Conservation (phyloP, 2,329 filamentous ascomycete species). For the Xylariaceae sp. region DNA sequence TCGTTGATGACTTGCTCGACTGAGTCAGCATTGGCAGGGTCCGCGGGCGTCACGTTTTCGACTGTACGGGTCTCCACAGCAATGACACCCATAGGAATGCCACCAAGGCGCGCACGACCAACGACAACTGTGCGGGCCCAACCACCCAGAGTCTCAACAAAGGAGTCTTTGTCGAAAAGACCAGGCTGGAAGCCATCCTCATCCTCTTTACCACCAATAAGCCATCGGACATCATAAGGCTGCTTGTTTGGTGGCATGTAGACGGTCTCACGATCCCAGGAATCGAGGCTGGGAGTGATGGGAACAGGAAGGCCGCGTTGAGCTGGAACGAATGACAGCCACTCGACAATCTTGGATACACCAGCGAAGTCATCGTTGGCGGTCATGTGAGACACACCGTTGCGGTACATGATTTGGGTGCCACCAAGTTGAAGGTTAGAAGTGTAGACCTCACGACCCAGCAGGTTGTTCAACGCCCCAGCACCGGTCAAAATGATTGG, state of each 20-base stretch:
- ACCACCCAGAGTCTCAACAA: constrained; percentile 91
- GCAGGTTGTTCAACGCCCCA: constrained; percentile 93
- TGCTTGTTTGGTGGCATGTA: constrained; percentile 81
- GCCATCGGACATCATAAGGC: constrained; percentile 87
- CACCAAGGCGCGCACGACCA: constrained; percentile 90
- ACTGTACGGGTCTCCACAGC: constrained; percentile 92
- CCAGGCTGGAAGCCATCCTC: constrained; percentile 83
- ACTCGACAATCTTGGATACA: constrained; percentile 95
- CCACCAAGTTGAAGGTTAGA: constrained; percentile 98
- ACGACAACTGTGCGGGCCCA: constrained; percentile 98
- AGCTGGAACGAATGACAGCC: constrained; percentile 96
- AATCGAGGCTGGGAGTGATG: constrained; percentile 79
- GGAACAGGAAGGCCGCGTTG: constrained; percentile 90
- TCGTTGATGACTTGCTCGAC: constrained; percentile 93
- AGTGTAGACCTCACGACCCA: constrained; percentile 97
- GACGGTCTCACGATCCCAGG: constrained; percentile 87
- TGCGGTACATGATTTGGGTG: constrained; percentile 99
- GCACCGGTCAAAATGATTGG: constrained; percentile 98
- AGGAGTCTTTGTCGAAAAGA: constrained; percentile 95
- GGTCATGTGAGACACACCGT: constrained; percentile 98
- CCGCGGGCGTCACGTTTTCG: constrained; percentile 93
- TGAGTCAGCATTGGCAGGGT: constrained; percentile 96
- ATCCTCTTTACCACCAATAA: constrained; percentile 84
- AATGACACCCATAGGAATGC: constrained; percentile 98
- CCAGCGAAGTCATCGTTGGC: constrained; percentile 96